These are phyloP conservation scores for Pelargonium australe DNA, from an alignment of 441 rosid species.

Conservation along the genomic window DNA sequence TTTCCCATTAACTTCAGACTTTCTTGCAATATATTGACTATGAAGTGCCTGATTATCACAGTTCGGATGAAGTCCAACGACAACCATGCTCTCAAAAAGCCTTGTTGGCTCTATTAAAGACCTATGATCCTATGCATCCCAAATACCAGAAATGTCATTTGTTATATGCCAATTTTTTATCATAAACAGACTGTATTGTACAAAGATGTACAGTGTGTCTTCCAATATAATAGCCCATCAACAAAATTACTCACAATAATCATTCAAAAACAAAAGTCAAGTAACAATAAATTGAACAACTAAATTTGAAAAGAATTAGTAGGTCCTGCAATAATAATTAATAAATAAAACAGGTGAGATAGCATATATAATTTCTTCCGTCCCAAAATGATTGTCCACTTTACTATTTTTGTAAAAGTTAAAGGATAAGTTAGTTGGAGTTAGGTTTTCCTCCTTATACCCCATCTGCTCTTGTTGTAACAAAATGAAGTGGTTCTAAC, in stretches of 20 bases:
- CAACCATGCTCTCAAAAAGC: conserved; percentile 90
- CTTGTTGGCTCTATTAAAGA: conserved; percentile 72
- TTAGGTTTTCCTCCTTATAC: too few relatives aligned
- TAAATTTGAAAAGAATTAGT: neutral
- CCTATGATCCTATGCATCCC: conserved; percentile 65
- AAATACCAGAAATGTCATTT: conserved; percentile 20
- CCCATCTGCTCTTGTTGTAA: too few relatives aligned
- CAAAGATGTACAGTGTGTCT: neutral
- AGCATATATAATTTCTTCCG: too few relatives aligned
- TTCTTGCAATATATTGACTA: conserved; percentile 52
- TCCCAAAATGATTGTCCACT: too few relatives aligned
- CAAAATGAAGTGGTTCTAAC: too few relatives aligned
- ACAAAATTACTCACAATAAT: neutral
- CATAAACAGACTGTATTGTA: neutral
- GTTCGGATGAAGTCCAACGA: conserved; percentile 90
- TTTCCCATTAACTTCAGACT: conserved; percentile 61
- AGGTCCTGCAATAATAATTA: neutral
- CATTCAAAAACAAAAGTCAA: neutral
- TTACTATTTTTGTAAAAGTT: too few relatives aligned
- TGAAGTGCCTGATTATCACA: conserved; percentile 81
- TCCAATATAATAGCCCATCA: neutral
- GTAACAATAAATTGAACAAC: neutral
- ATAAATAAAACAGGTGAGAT: too few relatives aligned
- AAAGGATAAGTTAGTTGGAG: too few relatives aligned
- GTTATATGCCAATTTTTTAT: neutral